phyloP scores from a whole-genome alignment of 164 flowering plant species.

The Saururus chinensis region DNA sequence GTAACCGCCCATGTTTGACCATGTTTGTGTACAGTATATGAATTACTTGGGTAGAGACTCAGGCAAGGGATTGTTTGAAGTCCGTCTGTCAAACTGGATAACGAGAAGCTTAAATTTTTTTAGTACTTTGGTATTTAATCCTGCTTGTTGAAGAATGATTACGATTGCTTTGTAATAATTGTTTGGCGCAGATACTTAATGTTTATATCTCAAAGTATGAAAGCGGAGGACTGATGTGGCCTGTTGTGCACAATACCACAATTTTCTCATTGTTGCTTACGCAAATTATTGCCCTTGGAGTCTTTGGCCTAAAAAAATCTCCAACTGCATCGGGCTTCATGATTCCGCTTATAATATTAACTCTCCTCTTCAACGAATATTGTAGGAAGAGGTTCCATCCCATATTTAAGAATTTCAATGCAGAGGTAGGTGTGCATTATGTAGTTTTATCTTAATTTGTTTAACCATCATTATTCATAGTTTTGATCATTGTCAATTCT shows the following conservation, averaged over 20 bases:
- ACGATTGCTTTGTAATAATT: not conserved
- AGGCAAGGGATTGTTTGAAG: no score
- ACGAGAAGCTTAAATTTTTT: no score
- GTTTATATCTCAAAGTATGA: conserved; percentile 73
- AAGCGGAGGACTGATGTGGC: conserved; percentile 80
- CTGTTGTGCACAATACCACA: conserved; percentile 71
- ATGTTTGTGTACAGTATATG: no score
- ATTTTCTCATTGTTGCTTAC: conserved; percentile 75
- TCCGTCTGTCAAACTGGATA: no score
- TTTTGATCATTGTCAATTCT: not conserved
- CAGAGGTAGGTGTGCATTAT: conserved; percentile 36
- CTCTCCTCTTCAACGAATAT: conserved; percentile 75
- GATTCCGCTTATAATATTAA: conserved; percentile 51
- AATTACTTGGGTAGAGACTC: no score
- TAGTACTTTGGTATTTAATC: no score
- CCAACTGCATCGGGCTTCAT: conserved; percentile 75
- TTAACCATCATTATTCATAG: not conserved
- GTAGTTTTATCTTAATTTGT: not conserved
- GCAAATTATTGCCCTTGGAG: conserved; percentile 76
- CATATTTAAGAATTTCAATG: conserved; percentile 39
- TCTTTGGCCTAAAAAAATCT: conserved; percentile 67
- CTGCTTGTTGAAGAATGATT: not conserved
- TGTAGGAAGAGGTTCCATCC: conserved; percentile 79
- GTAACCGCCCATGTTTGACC: no score
- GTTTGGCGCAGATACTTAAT: conserved; percentile 55